These are phyloP conservation scores for Populus nigra DNA, from an alignment of 345 rosid species.

Conservation along the genomic window DNA sequence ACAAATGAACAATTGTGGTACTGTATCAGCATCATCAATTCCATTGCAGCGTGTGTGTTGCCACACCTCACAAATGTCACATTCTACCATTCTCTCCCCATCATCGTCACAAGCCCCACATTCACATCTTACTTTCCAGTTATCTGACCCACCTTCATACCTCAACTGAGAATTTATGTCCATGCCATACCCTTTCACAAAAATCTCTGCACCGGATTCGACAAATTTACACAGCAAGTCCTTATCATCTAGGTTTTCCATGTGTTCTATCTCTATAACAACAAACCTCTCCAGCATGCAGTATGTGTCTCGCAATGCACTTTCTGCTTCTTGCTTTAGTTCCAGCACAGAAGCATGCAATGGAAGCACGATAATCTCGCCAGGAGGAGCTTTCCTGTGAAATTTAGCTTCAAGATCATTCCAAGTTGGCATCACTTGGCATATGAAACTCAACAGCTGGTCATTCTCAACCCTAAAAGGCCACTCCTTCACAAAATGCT, in stretches of 20 bases:
- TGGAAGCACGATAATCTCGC: conserved; percentile 60
- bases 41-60: conserved; percentile 85
- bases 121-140: conserved; percentile 71
- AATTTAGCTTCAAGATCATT: conserved; percentile 26
- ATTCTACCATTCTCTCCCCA: conserved; percentile 87
- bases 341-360: conserved; percentile 62
- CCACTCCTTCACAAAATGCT: conserved; percentile 74
- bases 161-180: conserved; percentile 38
- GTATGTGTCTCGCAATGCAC: conserved; percentile 66
- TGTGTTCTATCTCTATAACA: conserved; percentile 49
- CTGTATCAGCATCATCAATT: conserved; percentile 56
- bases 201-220: conserved; percentile 51
- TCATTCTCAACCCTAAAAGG: conserved; percentile 53
- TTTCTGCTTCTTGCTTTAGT: conserved; percentile 57
- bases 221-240: conserved; percentile 47
- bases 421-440: conserved; percentile 47
- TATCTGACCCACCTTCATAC: conserved; percentile 68
- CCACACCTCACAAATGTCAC: conserved; percentile 87
- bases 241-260: conserved; percentile 44
- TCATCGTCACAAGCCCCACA: conserved; percentile 86
- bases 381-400: conserved; percentile 38
- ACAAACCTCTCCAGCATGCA: conserved; percentile 47
- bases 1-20: conserved; percentile 75
- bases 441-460: conserved; percentile 43
- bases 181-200: conserved; percentile 51